phyloP scores from a whole-genome alignment of 2,329 filamentous ascomycete genomes.

The Thielaviopsis ethacetica region DNA sequence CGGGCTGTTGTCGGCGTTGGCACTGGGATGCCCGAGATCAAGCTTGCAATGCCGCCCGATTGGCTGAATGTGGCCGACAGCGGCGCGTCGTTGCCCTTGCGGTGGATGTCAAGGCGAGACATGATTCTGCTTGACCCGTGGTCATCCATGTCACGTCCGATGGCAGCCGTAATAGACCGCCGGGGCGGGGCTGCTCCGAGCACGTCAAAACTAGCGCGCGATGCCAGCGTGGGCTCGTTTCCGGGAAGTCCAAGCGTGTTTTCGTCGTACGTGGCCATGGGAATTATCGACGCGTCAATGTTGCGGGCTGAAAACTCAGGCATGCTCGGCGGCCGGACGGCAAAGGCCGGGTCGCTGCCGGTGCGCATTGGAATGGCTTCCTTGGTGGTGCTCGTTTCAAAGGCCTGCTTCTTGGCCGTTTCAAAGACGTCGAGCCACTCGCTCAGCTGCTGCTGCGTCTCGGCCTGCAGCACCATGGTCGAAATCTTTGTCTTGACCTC shows the following conservation, averaged over 20 bases:
- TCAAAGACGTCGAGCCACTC: constrained; percentile 93
- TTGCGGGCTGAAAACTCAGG: constrained; percentile 80
- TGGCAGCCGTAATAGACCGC: constrained; percentile 36
- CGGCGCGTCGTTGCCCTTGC: constrained; percentile 37
- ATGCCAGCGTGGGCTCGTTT: constrained; percentile 26
- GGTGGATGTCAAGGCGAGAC: constrained; percentile 78
- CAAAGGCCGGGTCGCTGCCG: constrained; percentile 61
- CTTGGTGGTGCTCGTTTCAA: constrained; percentile 52
- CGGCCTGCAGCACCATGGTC: constrained; percentile 76
- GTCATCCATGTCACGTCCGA: constrained; percentile 17
- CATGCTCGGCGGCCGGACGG: constrained; percentile 73
- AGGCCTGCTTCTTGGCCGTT: constrained; percentile 77
- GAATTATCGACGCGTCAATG: constrained; percentile 45
- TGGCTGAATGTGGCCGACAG: constrained; percentile 23
- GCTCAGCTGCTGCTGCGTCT: constrained; percentile 80
- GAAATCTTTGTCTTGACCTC: constrained; percentile 97
- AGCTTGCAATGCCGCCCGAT: constrained; percentile 58
- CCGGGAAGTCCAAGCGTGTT: constrained; percentile 16
- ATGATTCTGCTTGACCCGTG: constrained; percentile 45
- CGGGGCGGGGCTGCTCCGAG: constrained; percentile 27
- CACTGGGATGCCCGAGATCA: constrained; percentile 48
- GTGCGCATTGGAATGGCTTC: constrained; percentile 30
- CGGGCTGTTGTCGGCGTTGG: constrained; percentile 1
- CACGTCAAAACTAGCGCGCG: constrained; percentile 60
- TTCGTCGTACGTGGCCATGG: constrained; percentile 26